phyloP scores from a whole-genome alignment of 257 asterid species.

The Nicotiana noctiflora region DNA sequence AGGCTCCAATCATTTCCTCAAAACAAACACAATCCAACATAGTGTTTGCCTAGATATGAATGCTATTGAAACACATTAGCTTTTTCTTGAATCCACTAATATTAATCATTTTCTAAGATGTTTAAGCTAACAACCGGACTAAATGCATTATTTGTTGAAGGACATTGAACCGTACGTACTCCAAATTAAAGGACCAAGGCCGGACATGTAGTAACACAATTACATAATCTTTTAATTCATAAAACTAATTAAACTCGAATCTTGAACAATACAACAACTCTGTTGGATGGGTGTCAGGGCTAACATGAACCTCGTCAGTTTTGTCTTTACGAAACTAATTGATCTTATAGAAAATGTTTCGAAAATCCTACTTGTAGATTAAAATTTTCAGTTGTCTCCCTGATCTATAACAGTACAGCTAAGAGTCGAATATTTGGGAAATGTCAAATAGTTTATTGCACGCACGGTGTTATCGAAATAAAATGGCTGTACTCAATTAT shows the following conservation, averaged over 20 bases:
- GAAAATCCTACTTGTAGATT: slow-evolving; percentile 5
- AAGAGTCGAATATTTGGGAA: slow-evolving; percentile 19
- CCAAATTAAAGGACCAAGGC: slow-evolving; percentile 1
- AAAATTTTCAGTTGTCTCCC: slow-evolving; percentile 30
- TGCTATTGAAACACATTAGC: not conserved
- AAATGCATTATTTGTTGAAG: slow-evolving; percentile 4
- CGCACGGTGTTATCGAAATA: slow-evolving; percentile 9
- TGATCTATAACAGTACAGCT: slow-evolving; percentile 35
- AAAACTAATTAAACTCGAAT: not conserved
- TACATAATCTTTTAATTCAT: not conserved
- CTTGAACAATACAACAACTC: not conserved
- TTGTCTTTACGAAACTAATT: not conserved
- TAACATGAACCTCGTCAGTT: slow-evolving; percentile 8
- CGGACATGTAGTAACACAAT: not conserved
- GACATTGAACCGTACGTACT: slow-evolving; percentile 6
- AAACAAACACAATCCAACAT: slow-evolving; percentile 4
- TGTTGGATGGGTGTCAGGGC: slow-evolving; percentile 4
- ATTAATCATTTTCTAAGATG: not conserved
- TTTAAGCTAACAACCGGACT: not conserved
- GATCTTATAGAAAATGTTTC: not conserved
- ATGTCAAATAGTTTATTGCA: not conserved
- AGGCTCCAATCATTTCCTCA: not conserved
- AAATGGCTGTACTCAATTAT: not conserved
- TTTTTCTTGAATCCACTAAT: not conserved
- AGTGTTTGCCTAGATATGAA: not conserved